A percentile compares a stretch with the other conserved stretches of the same genome.
Conservation (phyloP, 371 early-diverging fungal genomes). For the Rhizopus stolonifer region DNA sequence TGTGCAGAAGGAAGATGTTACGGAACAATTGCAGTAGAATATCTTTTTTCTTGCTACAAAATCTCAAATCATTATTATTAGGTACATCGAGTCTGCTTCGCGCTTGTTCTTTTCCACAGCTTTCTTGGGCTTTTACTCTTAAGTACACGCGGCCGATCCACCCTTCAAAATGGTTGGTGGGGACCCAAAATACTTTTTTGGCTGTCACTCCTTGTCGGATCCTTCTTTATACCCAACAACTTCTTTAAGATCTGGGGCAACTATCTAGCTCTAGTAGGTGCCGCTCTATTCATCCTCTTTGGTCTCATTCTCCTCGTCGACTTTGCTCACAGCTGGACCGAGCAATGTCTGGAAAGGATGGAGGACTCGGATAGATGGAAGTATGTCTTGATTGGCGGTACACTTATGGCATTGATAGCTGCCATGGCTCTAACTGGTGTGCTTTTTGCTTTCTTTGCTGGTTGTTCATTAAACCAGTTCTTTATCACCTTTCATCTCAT, state of each 20-base stretch:
- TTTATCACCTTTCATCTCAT: slow-evolving; percentile 85
- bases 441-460: slow-evolving; percentile 78
- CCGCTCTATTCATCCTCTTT: slow-evolving; percentile 84
- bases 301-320: slow-evolving; percentile 88
- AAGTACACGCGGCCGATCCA: slow-evolving; percentile 75
- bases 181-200: slow-evolving; percentile 77
- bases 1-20: slow-evolving; percentile 88
- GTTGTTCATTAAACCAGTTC: slow-evolving; percentile 86
- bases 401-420: slow-evolving; percentile 60
- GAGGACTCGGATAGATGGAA: slow-evolving; percentile 75
- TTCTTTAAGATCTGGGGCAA: slow-evolving; percentile 85
- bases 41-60: neutral
- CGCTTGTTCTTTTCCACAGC: slow-evolving; percentile 81
- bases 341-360: slow-evolving; percentile 78
- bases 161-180: slow-evolving; percentile 93
- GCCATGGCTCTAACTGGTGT: slow-evolving; percentile 66
- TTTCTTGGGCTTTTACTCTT: slow-evolving; percentile 66
- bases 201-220: slow-evolving; percentile 63
- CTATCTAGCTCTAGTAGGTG: slow-evolving; percentile 83
- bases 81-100: slow-evolving; percentile 88
- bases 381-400: slow-evolving; percentile 66
- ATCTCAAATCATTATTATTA: slow-evolving; percentile 9
- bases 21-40: slow-evolving; percentile 78
- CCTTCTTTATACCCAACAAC: slow-evolving; percentile 89
- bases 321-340: slow-evolving; percentile 88